Evolutionary conservation across 345 rosid genomes (phyloP), one percentile per base, ranked within the genome.

Genomic region (Excoecaria cochinchinensis): DNA sequence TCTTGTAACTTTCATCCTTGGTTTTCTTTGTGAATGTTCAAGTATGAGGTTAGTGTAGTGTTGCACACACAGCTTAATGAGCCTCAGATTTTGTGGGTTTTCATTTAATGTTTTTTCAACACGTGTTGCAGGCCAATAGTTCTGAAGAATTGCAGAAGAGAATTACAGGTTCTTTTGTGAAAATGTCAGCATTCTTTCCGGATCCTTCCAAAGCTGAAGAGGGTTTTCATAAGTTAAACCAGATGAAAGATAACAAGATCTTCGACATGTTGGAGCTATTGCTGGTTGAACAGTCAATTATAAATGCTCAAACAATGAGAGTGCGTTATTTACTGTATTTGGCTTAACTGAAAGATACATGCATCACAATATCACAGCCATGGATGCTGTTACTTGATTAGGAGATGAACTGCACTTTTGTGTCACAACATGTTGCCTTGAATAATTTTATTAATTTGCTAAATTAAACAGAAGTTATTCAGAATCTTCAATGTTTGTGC

Each of bases 161-260:
- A 71, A 80, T 83, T 8, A 86, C 81, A 73, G 78, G 73, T 74
- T 83, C 74, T 73, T 85, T 89, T 61, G 63, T 72, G 76, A 92
- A 88, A 84, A 87, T 95, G 92, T 90, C 99, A 77, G 82, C 90
- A 53, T 88, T 78, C 76, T 95, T 92, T 83, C 86, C 87, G 63
- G 94, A 92, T 82, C 90, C 92, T 71, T 83, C 82, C 51, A 86
- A 88, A 84, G 93, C 99, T 65, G 92, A 86, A 82, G 93, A 83
- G 55, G 84, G 82, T 83, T 90, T 92, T 83, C 76, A 86, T 78
- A 88, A 84, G 72, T 76, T 95, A 85, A 88, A 83, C 73, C 85
- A 85, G 79, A 79, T 87, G 88, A 89, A 86, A 74, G 97, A 92
- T 69, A 73, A 81, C 60, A 78, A 82, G 57, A 85, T 89, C 74